phyloP scores from a whole-genome alignment of 352 stramenopile genomes.

The Globisporangium okanoganense region DNA sequence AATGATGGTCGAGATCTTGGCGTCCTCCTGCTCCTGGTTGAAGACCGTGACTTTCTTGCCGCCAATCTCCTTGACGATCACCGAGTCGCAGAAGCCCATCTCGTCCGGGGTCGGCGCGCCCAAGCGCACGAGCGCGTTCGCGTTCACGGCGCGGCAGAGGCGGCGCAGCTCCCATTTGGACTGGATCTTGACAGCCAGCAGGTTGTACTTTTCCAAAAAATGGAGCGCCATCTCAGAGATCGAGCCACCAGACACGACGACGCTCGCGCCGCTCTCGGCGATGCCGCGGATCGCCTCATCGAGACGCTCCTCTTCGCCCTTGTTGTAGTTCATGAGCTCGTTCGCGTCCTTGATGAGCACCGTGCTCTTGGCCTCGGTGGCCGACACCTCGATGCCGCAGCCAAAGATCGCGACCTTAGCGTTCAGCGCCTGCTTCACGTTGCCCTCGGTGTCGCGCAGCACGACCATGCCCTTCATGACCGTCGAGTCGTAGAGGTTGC shows the following conservation, averaged over 20 bases:
- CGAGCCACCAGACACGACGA: constrained; percentile 95
- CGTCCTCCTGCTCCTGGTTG: constrained; percentile 91
- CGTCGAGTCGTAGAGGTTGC: constrained; percentile 92
- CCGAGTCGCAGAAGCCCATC: constrained; percentile 95
- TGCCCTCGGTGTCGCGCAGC: constrained; percentile 91
- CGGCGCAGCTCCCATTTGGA: constrained; percentile 99
- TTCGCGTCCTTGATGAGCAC: constrained; percentile 99
- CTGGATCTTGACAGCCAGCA: constrained; percentile 96
- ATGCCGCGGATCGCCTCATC: constrained; percentile 98
- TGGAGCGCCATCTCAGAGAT: constrained; percentile 99
- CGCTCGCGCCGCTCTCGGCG: constrained; percentile 93
- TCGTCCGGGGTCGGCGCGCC: constrained; percentile 97
- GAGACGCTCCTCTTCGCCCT: constrained; percentile 97
- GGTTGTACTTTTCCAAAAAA: constrained; percentile 98
- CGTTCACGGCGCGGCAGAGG: constrained; percentile 95
- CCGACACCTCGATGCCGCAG: constrained; percentile 95
- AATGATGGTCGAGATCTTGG: constrained; percentile 97
- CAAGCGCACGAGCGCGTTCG: constrained; percentile 96
- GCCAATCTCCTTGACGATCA: constrained; percentile 94
- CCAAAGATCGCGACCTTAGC: constrained; percentile 97
- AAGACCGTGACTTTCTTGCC: constrained; percentile 97
- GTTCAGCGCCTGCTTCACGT: constrained; percentile 87
- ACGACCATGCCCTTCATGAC: constrained; percentile 99
- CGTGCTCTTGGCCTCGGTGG: constrained; percentile 98
- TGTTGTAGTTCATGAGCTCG: constrained; percentile 99